Conservation (phyloP, 176 grass and related monocot species). For the Ensete glaucum region DNA sequence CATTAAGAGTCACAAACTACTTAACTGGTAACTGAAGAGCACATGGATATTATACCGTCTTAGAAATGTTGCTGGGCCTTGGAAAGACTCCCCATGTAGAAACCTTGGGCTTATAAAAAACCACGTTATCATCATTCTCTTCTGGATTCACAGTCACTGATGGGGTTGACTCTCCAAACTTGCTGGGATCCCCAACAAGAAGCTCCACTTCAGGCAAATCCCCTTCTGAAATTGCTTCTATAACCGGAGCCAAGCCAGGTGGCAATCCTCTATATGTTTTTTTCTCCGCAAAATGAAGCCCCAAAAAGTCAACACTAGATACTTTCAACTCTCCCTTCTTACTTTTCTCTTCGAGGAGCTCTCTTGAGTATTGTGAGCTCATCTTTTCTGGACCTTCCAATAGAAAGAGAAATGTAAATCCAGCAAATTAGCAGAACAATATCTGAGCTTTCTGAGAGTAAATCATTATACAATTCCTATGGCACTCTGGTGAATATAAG, state of each 20-base stretch:
- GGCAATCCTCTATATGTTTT: constrained; percentile 18
- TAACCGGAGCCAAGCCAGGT: constrained; percentile 19
- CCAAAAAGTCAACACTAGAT: constrained; percentile 14
- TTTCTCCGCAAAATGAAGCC: constrained; percentile 21
- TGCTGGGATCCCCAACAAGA: constrained; percentile 40
- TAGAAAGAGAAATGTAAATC: background rate
- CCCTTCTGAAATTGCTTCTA: constrained; percentile 13
- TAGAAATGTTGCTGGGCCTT: constrained; percentile 42
- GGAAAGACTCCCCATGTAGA: constrained; percentile 48
- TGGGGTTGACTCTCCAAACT: constrained; percentile 23
- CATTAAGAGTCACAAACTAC: background rate
- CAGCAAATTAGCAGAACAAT: background rate
- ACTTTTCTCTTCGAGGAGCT: background rate
- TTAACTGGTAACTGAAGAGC: background rate
- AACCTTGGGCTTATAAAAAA: constrained; percentile 33
- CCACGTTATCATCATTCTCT: constrained; percentile 16
- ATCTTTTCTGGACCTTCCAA: background rate
- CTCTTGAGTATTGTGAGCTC: background rate
- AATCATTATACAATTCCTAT: background rate
- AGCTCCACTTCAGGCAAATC: constrained; percentile 32
- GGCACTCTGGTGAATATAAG: background rate
- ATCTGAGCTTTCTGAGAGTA: background rate
- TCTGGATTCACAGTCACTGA: constrained; percentile 4
- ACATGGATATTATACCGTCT: constrained; percentile 26
- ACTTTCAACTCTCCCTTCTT: constrained; percentile 6